Conservation (phyloP, 331 rosid genomes). For the Acacia pycnantha region DNA sequence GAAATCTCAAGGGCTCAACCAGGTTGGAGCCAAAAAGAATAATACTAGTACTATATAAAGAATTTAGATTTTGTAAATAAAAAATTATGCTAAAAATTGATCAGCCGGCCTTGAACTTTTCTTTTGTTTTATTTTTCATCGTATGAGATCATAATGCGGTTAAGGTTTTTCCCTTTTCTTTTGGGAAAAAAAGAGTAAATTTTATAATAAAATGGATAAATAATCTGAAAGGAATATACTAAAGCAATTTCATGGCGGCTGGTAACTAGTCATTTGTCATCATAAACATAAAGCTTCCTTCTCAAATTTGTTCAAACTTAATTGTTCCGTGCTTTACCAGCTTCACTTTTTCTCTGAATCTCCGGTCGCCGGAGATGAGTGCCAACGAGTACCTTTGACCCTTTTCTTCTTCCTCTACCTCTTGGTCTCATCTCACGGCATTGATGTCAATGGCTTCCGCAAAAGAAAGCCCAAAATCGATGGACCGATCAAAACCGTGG, state of each 20-base stretch:
- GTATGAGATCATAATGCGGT: background rate
- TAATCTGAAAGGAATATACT: background rate
- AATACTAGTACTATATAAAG: too few relatives aligned
- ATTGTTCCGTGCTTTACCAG: background rate
- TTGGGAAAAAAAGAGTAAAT: background rate
- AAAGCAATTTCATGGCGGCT: background rate
- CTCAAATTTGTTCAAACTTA: background rate
- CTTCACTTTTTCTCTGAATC: background rate
- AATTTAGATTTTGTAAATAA: too few relatives aligned
- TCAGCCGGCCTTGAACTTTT: too few relatives aligned
- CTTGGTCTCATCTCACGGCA: slow-evolving; percentile 35
- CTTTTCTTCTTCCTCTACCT: slow-evolving; percentile 39
- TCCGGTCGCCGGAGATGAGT: slow-evolving; percentile 51
- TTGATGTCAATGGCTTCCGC: slow-evolving; percentile 9
- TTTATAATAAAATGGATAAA: background rate
- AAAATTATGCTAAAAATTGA: too few relatives aligned
- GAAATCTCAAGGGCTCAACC: too few relatives aligned
- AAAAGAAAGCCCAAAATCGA: slow-evolving; percentile 47
- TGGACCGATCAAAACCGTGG: slow-evolving; percentile 83
- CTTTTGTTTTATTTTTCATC: too few relatives aligned
- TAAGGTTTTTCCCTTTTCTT: too few relatives aligned
- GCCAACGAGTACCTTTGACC: slow-evolving; percentile 37
- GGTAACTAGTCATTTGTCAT: background rate
- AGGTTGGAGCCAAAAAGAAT: too few relatives aligned
- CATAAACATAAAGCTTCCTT: background rate